phyloP scores from a whole-genome alignment of 2,329 filamentous ascomycete species.

The Hypocrella siamensis region DNA sequence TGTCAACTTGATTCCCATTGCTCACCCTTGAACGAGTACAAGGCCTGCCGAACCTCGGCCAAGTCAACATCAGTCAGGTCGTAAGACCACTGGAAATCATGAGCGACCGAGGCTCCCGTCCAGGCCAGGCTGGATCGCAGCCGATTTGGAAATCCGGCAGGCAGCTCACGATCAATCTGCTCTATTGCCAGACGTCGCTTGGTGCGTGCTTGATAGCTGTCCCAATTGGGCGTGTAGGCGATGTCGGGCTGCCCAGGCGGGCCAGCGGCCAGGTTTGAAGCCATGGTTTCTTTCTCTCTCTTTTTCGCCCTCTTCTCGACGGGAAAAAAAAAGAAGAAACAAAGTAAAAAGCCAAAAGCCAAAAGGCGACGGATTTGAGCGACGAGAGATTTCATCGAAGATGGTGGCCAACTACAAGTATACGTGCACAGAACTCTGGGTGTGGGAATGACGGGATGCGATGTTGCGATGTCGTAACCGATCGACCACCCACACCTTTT shows the following conservation, averaged over 20 bases:
- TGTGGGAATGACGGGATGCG: slow-evolving; percentile 1
- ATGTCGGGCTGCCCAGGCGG: slow-evolving; percentile 41
- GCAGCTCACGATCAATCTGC: slow-evolving; percentile 22
- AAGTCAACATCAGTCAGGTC: slow-evolving; percentile 28
- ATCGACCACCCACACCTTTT: not conserved
- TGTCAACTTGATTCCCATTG: too few species aligned
- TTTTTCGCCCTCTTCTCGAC: not conserved
- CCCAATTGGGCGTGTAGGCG: slow-evolving; percentile 34
- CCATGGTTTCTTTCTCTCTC: not conserved
- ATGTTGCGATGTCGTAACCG: slow-evolving; percentile 2
- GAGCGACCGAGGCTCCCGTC: slow-evolving; percentile 33
- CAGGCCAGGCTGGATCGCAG: slow-evolving; percentile 37
- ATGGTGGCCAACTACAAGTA: too few species aligned
- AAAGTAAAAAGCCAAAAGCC: too few species aligned
- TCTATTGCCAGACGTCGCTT: slow-evolving; percentile 26
- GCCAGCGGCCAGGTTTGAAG: slow-evolving; percentile 4
- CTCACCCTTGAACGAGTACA: slow-evolving; percentile 22
- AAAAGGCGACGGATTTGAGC: too few species aligned
- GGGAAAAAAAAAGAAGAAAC: too few species aligned
- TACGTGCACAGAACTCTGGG: not conserved
- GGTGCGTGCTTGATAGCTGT: slow-evolving; percentile 36
- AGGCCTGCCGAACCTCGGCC: slow-evolving; percentile 28
- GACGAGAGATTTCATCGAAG: too few species aligned
- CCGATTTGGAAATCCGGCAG: slow-evolving; percentile 31
- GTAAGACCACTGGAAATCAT: slow-evolving; percentile 37